These are phyloP conservation scores for Patellifolia procumbens DNA, from an alignment of 179 eudicot species.

Conservation along the genomic window DNA sequence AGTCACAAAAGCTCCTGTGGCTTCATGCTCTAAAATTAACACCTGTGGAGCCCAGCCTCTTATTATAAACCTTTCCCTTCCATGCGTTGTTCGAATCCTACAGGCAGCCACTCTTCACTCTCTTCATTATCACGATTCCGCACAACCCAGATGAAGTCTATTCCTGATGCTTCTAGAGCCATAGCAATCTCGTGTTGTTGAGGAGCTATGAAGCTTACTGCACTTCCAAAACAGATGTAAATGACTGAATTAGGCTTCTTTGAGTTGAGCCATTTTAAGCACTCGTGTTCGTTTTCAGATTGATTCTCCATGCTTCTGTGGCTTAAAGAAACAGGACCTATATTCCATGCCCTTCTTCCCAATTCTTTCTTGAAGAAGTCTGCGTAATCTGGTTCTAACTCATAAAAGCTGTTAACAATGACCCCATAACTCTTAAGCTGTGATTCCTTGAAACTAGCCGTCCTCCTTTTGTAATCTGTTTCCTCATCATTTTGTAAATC, in stretches of 20 bases:
- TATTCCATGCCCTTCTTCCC: slow-evolving; percentile 25
- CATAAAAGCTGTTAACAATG: slow-evolving; percentile 27
- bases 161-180: slow-evolving; percentile 17
- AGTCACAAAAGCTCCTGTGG: slow-evolving; percentile 22
- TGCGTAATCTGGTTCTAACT: slow-evolving; percentile 28
- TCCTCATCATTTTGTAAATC: background rate
- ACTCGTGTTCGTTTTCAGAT: slow-evolving; percentile 4
- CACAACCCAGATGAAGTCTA: slow-evolving; percentile 24
- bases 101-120: slow-evolving; percentile 2
- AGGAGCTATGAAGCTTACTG: background rate
- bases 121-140: background rate
- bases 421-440: slow-evolving; percentile 22
- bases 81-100: slow-evolving; percentile 9
- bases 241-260: slow-evolving; percentile 12
- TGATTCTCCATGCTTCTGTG: slow-evolving; percentile 12
- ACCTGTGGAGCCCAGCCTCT: slow-evolving; percentile 28
- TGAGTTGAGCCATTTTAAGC: slow-evolving; percentile 26
- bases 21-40: slow-evolving; percentile 21
- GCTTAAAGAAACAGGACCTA: slow-evolving; percentile 29
- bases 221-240: slow-evolving; percentile 24
- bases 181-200: slow-evolving; percentile 13
- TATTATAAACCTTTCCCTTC: slow-evolving; percentile 20
- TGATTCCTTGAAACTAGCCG: slow-evolving; percentile 4
- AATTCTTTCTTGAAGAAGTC: background rate
- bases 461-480: background rate